Evolutionary conservation across 257 asterid genomes (phyloP), one percentile per base, ranked within the genome.

Genomic region (Solanum lycopersicoides): DNA sequence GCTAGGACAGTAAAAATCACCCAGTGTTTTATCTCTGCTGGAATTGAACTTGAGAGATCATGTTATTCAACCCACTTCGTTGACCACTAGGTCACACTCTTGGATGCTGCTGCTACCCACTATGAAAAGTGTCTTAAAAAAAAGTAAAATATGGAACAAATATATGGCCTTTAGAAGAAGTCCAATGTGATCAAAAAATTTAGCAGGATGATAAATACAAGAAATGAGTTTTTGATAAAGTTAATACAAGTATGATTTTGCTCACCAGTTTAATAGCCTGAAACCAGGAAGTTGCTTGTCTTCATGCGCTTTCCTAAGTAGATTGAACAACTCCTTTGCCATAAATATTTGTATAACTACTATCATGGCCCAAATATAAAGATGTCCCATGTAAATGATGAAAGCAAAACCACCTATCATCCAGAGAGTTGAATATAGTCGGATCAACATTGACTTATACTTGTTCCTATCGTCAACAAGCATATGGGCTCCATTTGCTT

Each of bases 281-380:
- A 97, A 97, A 63, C 99, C 99, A n/a, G 99, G 99, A 87, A 97
- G 99, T 37, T 92, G 99, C 82, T 88, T 92, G 82, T 95, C 98
- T 91, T 97, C 99, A 79, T 95, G 98, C 50, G 97, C 92, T 93
- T 88, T 92, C 92, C 97, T 93, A 12, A 95, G 98, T 89, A 97
- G 91, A 91, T 87, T 95, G 93, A 97, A 96, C 87, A 97, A 93
- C 91, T 97, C 99, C 90, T 90, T 95, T 47, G 96, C 98, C 99
- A 97, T 97, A 91, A 90, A 93, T 82, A 97, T 96, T 91, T 97
- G 99, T 90, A 97, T 92, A 53, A 96, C 96, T 9, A 96, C 98
- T 47, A 97, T 90, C 96, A 97, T 93, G 86, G 95, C 98, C 97
- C 98, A 96, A 18, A 97, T 97, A 89, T 96, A 97, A 84, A 97